Conservation (phyloP, 169 alveolate genomes). For the Cryptosporidium xiaoi region DNA sequence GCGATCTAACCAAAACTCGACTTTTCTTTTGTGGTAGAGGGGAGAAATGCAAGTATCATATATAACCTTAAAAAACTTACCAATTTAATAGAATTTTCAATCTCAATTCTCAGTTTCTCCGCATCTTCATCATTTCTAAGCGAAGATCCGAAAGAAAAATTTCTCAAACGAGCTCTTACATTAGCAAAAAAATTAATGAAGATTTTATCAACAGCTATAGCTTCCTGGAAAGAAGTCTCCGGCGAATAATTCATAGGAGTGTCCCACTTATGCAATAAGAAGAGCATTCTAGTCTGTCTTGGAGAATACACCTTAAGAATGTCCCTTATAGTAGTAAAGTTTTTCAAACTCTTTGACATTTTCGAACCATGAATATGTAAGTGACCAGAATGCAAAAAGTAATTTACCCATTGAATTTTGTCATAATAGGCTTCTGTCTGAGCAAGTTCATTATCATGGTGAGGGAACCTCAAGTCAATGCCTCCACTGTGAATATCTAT, state of each 20-base stretch:
- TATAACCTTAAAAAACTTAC: constrained; percentile 81
- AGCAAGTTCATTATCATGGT: constrained; percentile 99
- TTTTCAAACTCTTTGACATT: constrained; percentile 97
- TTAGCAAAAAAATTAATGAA: constrained; percentile 92
- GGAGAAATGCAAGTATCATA: neutral
- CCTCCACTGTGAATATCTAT: constrained; percentile 99
- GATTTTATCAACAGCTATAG: constrained; percentile 91
- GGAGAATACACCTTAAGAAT: constrained; percentile 82
- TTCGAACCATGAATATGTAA: constrained; percentile 96
- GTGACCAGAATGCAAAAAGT: constrained; percentile 98
- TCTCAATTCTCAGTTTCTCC: constrained; percentile 77
- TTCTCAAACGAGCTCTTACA: constrained; percentile 86
- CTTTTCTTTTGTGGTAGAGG: neutral
- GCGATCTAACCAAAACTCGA: neutral
- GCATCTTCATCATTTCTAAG: constrained; percentile 84
- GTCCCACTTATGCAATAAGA: constrained; percentile 91
- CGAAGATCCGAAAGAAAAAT: constrained; percentile 76
- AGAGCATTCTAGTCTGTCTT: constrained; percentile 91
- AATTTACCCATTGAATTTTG: constrained; percentile 90
- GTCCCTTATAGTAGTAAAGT: constrained; percentile 95
- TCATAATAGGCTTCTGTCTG: constrained; percentile 97
- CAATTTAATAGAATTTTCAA: constrained; percentile 79
- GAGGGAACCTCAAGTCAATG: constrained; percentile 98
- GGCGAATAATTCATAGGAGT: constrained; percentile 87
- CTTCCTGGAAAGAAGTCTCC: constrained; percentile 89